phyloP scores from a whole-genome alignment of 2,329 filamentous ascomycete species.

The Bimuria novae-zelandiae region DNA sequence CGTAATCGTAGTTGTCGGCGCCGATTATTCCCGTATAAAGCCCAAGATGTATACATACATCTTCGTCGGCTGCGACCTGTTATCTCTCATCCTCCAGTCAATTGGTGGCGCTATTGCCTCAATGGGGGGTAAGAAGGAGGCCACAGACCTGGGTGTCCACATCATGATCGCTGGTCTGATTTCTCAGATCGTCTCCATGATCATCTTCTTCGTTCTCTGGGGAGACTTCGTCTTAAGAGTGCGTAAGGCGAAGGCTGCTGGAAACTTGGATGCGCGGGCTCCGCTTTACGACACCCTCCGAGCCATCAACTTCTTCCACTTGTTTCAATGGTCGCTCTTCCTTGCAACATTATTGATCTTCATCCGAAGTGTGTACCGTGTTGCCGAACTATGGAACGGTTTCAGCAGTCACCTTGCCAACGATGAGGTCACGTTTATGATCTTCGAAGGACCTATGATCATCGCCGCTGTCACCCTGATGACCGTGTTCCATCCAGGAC shows the following conservation, averaged over 20 bases:
- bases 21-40: constrained; percentile 28
- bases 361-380: constrained; percentile 53
- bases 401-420: constrained; percentile 52
- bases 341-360: constrained; percentile 52
- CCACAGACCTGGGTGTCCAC: constrained; percentile 54
- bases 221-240: constrained; percentile 39
- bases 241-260: constrained; percentile 21
- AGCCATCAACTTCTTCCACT: constrained; percentile 15
- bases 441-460: constrained; percentile 59
- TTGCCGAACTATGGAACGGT: constrained; percentile 53
- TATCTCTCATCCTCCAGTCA: constrained; percentile 62
- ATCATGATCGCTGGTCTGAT: constrained; percentile 62
- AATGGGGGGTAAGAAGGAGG: constrained; percentile 46
- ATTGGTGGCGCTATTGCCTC: constrained; percentile 61
- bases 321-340: constrained; percentile 39
- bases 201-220: constrained; percentile 52
- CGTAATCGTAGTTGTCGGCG: constrained; percentile 57
- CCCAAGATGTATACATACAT: constrained; percentile 57
- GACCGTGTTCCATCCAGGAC: constrained; percentile 52
- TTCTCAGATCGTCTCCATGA: constrained; percentile 58
- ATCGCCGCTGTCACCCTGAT: constrained; percentile 50
- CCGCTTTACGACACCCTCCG: constrained; percentile 28
- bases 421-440: constrained; percentile 54
- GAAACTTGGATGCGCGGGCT: constrained; percentile 25
- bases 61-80: constrained; percentile 61